Conservation (phyloP, 2,329 filamentous ascomycete genomes). For the Didymella glomerata region DNA sequence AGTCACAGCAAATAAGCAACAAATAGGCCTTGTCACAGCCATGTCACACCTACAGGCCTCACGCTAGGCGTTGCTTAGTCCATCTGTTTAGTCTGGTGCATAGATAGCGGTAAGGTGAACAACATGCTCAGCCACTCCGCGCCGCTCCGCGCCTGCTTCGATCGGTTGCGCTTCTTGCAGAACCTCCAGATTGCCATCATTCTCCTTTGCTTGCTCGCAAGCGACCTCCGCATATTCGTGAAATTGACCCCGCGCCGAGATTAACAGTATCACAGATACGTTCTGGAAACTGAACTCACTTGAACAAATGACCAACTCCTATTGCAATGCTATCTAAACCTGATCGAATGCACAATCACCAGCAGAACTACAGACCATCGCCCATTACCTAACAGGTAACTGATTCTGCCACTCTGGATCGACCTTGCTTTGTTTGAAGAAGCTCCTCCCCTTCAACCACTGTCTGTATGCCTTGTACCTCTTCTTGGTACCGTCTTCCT, state of each 20-base stretch:
- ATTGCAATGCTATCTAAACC: not conserved
- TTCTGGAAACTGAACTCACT: too few species aligned
- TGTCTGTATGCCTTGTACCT: slow-evolving; percentile 95
- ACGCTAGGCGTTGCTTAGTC: not conserved
- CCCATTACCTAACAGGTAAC: slow-evolving; percentile 39
- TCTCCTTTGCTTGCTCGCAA: not conserved
- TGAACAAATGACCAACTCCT: not conserved
- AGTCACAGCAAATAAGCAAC: not conserved
- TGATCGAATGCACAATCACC: not conserved
- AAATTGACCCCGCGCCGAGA: too few species aligned
- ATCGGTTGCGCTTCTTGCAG: not conserved
- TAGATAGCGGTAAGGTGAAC: too few species aligned
- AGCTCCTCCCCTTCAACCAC: slow-evolving; percentile 92
- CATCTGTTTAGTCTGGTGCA: not conserved
- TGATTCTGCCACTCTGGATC: slow-evolving; percentile 58
- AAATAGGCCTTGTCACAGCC: not conserved
- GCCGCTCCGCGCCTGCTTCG: not conserved
- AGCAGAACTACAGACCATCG: not conserved
- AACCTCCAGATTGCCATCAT: too few species aligned
- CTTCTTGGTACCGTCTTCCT: slow-evolving; percentile 90
- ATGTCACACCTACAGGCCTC: not conserved
- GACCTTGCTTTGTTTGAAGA: slow-evolving; percentile 84
- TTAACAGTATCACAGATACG: not conserved
- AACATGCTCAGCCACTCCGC: not conserved
- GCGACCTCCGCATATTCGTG: too few species aligned